Conservation (phyloP, 2,329 filamentous ascomycete genomes). For the Ophiostoma ulmi region DNA sequence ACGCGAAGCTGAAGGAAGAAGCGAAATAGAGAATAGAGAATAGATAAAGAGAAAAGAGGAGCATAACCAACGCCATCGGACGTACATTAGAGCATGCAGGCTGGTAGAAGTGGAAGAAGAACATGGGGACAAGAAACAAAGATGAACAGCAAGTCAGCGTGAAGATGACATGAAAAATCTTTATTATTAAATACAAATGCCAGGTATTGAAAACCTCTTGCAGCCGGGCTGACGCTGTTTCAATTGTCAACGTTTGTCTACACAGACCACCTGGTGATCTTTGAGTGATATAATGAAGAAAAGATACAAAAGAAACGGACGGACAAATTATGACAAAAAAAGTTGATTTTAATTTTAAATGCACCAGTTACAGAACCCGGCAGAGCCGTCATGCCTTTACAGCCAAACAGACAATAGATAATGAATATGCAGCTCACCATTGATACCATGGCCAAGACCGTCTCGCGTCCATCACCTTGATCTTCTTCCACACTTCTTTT, state of each 20-base stretch:
- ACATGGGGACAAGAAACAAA: not conserved
- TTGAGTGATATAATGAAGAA: not conserved
- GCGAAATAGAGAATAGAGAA: not conserved
- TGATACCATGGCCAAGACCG: not conserved
- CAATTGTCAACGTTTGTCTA: not conserved
- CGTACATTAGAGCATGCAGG: constrained; percentile 11
- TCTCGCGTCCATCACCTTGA: not conserved
- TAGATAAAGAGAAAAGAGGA: not conserved
- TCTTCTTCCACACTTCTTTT: not conserved
- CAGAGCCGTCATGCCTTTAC: not conserved
- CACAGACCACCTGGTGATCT: not conserved
- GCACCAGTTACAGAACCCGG: not conserved
- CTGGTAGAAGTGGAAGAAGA: not conserved
- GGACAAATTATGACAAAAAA: not conserved
- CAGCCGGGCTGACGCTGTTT: constrained; percentile 3
- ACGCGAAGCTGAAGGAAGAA: not conserved
- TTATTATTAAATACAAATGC: not conserved
- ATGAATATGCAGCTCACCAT: not conserved
- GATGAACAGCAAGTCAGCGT: not conserved
- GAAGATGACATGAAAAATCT: not conserved
- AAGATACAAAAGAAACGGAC: not conserved
- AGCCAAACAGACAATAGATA: not conserved
- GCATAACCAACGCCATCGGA: constrained; percentile 4
- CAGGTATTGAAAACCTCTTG: not conserved
- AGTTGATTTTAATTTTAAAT: too few species aligned